Base-by-base conservation (phyloP, 2,329 filamentous ascomycete species). In the Aspergillus persii region DNA sequence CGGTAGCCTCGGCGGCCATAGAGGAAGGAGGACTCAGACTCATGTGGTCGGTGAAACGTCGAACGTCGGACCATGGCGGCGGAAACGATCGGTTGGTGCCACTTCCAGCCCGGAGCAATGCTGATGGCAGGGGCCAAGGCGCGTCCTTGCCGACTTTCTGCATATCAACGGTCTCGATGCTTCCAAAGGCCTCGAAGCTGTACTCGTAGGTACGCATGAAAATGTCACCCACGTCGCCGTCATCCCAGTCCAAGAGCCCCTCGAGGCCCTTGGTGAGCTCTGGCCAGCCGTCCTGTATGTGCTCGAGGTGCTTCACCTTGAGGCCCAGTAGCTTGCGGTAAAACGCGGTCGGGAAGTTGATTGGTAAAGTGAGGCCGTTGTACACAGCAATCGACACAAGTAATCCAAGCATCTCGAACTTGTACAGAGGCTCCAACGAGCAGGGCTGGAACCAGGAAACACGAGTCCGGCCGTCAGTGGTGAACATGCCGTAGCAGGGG, bases 351-450 rank as follows among this genome's bases (percentile, higher is more conserved):
- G 95, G 95, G 61, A 99, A 95, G 1, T 89, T 96, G 47, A 98
- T 84, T 0, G 95, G 95, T 1, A 99, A 80, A 0, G 93, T 96
- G 27, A 98, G 81, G 1, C 94, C 94, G 66, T 99, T 99, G 77
- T 95, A 97, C 4, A 98, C 79, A 4, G 95, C 95, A 18, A 99
- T 81, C 1, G 91, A 96, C 63, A 97, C 83, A n/a, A 98, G 78
- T 9, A 97, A 76, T 1, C 95, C 95, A 33, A 97, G 81, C 23
- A 98, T 83, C 74, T 98, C 92, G 68, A 90, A 98, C 70, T 95
- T 95, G 85, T 94, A 95, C 6, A 90, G 80, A 2, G 92, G 91
- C 61, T 96, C 92, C 7, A 91, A 77, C 4, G 92, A 91, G 5
- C 88, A 86, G 0, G 94, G 91, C 51, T 89, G 86, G 68, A 99